These are phyloP conservation scores for Lactifluus piperatus DNA, from an alignment of 768 basidiomycete genomes.

Conservation along the genomic window DNA sequence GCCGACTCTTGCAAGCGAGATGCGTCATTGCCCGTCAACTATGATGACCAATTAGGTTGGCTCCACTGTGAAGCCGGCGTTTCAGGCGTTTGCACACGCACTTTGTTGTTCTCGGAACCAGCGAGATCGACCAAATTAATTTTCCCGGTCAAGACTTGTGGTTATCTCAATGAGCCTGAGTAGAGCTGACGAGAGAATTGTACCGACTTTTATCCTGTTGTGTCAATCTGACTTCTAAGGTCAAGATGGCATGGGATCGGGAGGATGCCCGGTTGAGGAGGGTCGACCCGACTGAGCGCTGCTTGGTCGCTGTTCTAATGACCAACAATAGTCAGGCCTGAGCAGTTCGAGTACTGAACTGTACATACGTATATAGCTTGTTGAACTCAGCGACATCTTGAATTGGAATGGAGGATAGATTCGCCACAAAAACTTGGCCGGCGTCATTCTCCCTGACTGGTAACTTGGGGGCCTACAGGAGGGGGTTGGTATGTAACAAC, in stretches of 20 bases:
- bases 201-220: constrained; percentile 44
- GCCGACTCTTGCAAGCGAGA: constrained; percentile 83
- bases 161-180: neutral
- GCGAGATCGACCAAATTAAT: constrained; percentile 86
- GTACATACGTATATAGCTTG: constrained; percentile 36
- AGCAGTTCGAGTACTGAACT: neutral
- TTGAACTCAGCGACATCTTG: constrained; percentile 41
- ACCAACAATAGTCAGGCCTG: neutral
- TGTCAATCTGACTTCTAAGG: constrained; percentile 56
- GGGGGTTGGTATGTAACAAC: neutral
- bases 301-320: constrained; percentile 55
- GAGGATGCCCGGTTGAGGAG: constrained; percentile 80
- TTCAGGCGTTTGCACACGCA: constrained; percentile 21
- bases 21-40: constrained; percentile 78
- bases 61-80: neutral
- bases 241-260: constrained; percentile 81
- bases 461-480: constrained; percentile 40
- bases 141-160: constrained; percentile 52
- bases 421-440: constrained; percentile 49
- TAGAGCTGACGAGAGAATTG: neutral
- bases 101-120: constrained; percentile 88
- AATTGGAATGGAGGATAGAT: constrained; percentile 35
- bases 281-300: constrained; percentile 79
- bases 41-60: neutral
- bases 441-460: constrained; percentile 44